These are phyloP conservation scores for Marchantia polymorpha DNA, from an alignment of 225 moss, liverwort and hornwort species.

Conservation along the genomic window DNA sequence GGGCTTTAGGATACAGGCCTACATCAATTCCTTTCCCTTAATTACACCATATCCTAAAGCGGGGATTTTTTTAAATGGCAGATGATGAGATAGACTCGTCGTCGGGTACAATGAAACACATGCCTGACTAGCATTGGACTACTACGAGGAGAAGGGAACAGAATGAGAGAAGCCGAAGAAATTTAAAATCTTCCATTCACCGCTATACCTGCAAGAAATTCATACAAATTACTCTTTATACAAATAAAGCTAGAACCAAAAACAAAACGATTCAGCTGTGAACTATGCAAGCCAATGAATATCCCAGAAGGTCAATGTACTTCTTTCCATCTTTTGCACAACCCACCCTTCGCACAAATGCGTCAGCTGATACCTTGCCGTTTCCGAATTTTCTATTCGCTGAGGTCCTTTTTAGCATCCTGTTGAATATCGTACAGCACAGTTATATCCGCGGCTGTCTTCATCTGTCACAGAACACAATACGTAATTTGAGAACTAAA, in stretches of 20 bases:
- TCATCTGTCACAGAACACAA: slow-evolving; percentile 33
- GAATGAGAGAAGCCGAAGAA: neutral
- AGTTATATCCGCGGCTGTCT: slow-evolving; percentile 42
- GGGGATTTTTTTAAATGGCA: too few relatives aligned
- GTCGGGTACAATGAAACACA: neutral
- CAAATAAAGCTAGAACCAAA: neutral
- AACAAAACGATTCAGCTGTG: neutral
- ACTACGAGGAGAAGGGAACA: too few relatives aligned
- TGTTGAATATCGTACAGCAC: slow-evolving; percentile 34
- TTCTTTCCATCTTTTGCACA: neutral
- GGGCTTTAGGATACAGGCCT: too few relatives aligned
- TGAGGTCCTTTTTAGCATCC: slow-evolving; percentile 33
- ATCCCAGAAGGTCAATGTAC: neutral
- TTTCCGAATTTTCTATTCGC: slow-evolving; percentile 15
- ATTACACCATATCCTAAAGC: too few relatives aligned
- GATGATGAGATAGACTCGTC: too few relatives aligned
- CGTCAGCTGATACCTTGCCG: neutral
- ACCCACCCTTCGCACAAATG: neutral
- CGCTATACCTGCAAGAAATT: neutral
- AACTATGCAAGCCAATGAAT: too few relatives aligned
- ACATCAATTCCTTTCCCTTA: too few relatives aligned
- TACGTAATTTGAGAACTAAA: neutral
- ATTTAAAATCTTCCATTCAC: neutral
- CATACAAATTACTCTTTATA: neutral
- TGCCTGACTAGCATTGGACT: neutral